Conservation (phyloP, 495 filamentous ascomycete genomes). For the Penicillium psychrofluorescens region DNA sequence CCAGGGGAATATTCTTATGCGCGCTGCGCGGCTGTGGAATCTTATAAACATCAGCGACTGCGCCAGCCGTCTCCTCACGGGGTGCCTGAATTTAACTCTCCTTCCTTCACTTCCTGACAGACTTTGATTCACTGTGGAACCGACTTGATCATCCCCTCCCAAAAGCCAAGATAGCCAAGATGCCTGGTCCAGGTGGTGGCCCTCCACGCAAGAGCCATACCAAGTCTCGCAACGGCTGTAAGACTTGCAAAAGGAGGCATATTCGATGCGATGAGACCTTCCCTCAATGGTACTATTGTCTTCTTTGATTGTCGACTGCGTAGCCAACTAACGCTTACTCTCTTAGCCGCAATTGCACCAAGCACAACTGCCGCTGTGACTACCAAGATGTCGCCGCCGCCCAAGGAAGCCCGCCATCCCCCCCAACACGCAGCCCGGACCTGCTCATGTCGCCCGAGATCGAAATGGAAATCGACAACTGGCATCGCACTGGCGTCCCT, state of each 20-base stretch:
- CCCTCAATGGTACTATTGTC: conserved; percentile 77
- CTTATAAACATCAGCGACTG: too few species aligned
- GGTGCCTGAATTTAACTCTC: too few species aligned
- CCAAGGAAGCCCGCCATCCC: conserved; percentile 62
- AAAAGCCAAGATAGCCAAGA: conserved; percentile 11
- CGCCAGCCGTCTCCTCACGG: too few species aligned
- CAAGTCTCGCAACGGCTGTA: conserved; percentile 95
- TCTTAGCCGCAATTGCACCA: conserved; percentile 88
- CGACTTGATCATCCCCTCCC: neutral
- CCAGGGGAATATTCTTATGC: too few species aligned
- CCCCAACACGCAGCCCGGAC: conserved; percentile 60
- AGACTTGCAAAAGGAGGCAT: conserved; percentile 94
- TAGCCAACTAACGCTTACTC: neutral
- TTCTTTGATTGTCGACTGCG: neutral
- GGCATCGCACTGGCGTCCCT: conserved; percentile 76
- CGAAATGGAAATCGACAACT: conserved; percentile 71
- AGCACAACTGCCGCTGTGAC: conserved; percentile 95
- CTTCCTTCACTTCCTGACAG: too few species aligned
- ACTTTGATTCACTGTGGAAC: too few species aligned
- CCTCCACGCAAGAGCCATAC: conserved; percentile 74
- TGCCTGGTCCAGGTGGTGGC: conserved; percentile 46
- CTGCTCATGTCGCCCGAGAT: conserved; percentile 77
- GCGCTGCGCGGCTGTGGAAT: too few species aligned
- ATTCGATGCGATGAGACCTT: conserved; percentile 97
- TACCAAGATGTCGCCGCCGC: conserved; percentile 75